phyloP scores from a whole-genome alignment of 768 basidiomycete species.

The Chlorophyllum brunneum region DNA sequence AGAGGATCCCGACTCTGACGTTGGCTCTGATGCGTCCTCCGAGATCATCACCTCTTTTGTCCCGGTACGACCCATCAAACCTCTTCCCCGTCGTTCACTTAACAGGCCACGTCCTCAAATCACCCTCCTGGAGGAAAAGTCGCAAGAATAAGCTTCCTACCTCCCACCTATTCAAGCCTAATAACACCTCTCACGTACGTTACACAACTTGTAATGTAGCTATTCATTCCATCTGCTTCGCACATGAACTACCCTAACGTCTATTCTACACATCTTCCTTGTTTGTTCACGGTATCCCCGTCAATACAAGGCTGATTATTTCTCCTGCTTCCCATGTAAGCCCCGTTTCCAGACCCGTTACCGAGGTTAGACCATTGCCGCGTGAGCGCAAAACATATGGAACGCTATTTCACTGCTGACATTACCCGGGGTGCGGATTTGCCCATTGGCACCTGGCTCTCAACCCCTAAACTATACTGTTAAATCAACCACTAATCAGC shows the following conservation, averaged over 20 bases:
- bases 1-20: slow-evolving; percentile 26
- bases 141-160: background rate
- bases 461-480: background rate
- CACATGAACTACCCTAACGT: background rate
- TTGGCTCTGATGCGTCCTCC: slow-evolving; percentile 28
- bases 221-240: slow-evolving; percentile 9
- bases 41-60: slow-evolving; percentile 39
- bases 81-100: slow-evolving; percentile 38
- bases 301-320: slow-evolving; percentile 5
- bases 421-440: slow-evolving; percentile 4
- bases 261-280: slow-evolving; percentile 1
- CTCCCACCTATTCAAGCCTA: slow-evolving; percentile 1
- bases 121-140: slow-evolving; percentile 8
- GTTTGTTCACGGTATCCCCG: background rate
- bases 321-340: slow-evolving; percentile 7
- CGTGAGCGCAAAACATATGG: background rate
- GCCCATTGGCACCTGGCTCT: background rate
- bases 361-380: background rate
- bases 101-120: slow-evolving; percentile 9
- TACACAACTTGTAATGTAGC: slow-evolving; percentile 12
- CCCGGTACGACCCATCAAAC: slow-evolving; percentile 40
- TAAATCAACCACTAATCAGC: background rate
- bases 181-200: slow-evolving; percentile 5
- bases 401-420: background rate
- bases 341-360: background rate